A percentile compares a stretch with the other conserved stretches of the same genome.
Evolutionary conservation across 768 basidiomycete species (phyloP).

Genomic region (Hydnum rufescens): DNA sequence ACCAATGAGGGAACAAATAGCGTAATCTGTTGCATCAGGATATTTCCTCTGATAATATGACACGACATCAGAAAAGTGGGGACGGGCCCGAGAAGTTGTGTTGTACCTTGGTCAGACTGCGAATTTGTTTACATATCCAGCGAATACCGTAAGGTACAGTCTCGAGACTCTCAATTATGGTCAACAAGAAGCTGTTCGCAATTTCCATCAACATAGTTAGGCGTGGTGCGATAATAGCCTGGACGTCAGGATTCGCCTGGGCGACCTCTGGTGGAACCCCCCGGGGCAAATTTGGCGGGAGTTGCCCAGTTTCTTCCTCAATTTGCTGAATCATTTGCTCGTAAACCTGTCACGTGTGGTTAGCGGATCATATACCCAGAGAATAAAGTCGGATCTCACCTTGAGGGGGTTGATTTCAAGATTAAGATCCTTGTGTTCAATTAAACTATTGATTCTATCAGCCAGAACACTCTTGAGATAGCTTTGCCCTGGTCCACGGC

Average conservation of each 20-base stretch:
- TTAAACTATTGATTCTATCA: conserved; percentile 94
- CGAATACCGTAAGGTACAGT: conserved; percentile 97
- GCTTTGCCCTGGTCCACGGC: conserved; percentile 93
- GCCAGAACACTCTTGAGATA: conserved; percentile 96
- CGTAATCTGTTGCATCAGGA: conserved; percentile 95
- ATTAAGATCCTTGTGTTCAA: conserved; percentile 98
- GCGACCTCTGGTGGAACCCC: conserved; percentile 92
- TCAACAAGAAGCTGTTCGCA: conserved; percentile 89
- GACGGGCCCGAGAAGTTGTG: background rate
- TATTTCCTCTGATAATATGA: conserved; percentile 62
- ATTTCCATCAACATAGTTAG: conserved; percentile 99
- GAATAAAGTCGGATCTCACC: conserved; percentile 23
- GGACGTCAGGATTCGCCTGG: conserved; percentile 83
- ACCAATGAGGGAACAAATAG: conserved; percentile 94
- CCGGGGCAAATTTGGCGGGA: conserved; percentile 79
- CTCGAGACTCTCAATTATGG: conserved; percentile 97
- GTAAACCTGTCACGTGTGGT: conserved; percentile 53
- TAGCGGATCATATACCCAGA: background rate
- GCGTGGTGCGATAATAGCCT: conserved; percentile 92
- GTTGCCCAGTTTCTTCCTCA: conserved; percentile 84
- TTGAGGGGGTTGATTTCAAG: conserved; percentile 98
- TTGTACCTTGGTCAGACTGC: conserved; percentile 77
- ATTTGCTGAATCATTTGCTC: conserved; percentile 99
- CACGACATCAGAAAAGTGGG: background rate
- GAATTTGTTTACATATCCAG: conserved; percentile 99